Conservation (phyloP, 805 yeast genomes). For the Scheffersomyces stipitis region DNA sequence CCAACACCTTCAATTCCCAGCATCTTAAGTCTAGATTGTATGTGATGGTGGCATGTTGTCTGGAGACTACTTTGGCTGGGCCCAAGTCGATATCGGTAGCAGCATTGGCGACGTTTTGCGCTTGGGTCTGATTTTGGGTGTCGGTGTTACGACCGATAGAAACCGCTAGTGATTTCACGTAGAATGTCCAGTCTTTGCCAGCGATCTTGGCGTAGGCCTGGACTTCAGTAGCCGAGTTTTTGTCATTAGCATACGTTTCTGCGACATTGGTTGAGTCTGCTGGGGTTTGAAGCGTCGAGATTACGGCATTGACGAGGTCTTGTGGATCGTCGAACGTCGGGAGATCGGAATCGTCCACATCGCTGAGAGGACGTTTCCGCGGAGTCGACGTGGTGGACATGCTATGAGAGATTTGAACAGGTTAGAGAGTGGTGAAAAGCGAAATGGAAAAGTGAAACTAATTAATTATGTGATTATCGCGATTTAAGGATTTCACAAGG, state of each 20-base stretch:
- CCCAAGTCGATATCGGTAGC: slow-evolving; percentile 86
- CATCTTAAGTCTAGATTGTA: slow-evolving; percentile 71
- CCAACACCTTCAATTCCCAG: slow-evolving; percentile 84
- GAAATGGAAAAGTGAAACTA: too few relatives aligned
- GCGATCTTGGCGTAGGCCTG: slow-evolving; percentile 97
- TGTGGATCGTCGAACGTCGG: slow-evolving; percentile 54
- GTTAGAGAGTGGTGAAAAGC: too few relatives aligned
- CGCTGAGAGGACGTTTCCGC: slow-evolving; percentile 24
- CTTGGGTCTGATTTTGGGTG: slow-evolving; percentile 7
- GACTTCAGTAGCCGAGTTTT: slow-evolving; percentile 70
- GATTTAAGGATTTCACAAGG: too few relatives aligned
- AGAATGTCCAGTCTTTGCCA: slow-evolving; percentile 91
- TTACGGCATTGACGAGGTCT: slow-evolving; percentile 72
- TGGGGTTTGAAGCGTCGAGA: slow-evolving; percentile 67
- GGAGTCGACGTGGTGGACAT: slow-evolving; percentile 32
- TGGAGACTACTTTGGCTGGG: slow-evolving; percentile 94
- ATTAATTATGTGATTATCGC: too few relatives aligned
- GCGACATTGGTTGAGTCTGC: slow-evolving; percentile 76
- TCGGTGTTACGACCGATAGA: slow-evolving; percentile 86
- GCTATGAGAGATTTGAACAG: too few relatives aligned
- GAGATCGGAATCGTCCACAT: slow-evolving; percentile 23
- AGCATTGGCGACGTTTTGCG: slow-evolving; percentile 15
- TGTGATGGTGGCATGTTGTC: slow-evolving; percentile 83
- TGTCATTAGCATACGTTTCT: slow-evolving; percentile 68
- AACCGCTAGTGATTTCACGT: slow-evolving; percentile 74